Evolutionary conservation across 2,329 filamentous ascomycete genomes (phyloP), one percentile per base, ranked within the genome.

Genomic region (Fusarium succisae): DNA sequence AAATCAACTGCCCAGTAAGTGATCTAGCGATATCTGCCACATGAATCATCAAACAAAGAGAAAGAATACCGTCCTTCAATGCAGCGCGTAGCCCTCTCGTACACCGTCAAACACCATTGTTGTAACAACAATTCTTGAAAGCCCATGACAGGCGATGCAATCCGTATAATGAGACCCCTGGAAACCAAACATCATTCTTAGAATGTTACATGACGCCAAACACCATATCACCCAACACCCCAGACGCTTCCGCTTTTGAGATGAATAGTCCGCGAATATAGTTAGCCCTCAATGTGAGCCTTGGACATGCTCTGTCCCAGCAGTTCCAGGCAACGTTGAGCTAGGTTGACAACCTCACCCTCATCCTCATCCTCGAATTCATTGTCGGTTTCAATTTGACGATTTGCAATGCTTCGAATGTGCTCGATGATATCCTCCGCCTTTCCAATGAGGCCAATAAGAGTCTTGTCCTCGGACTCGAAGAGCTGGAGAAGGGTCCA

Each of bases 401-500:
- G 94, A 80, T 97, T 95, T 26, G 95, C 94, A 80, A 99, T 98
- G 73, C 91, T 90, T 82, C 93, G 94, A 72, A 98, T 96, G 89
- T 98, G 95, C 71, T 94, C 91, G 64, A 98, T 93, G 75, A 99
- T 93, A 75, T 98, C 94, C 73, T 96, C 93, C 4, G 95, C 95
- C 80, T 96, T 93, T 77, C 94, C 92, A 76, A 99, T 98, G 55
- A 94, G 91, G 56, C 92, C 91, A 72, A 98, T 93, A n/a, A 99
- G 87, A 63, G 91, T 92, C 83, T 93, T 92, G 81, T 99, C 96
- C 81, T 97, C 95, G 0, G 96, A 98, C 83, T 99, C 96, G 57
- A 99, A 91, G 7, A 99, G 89, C 81, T 99, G 96, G 8, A 99
- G 89, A 54, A 99, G 85, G 4, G 96, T 99, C 96, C 96, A 99